Evolutionary conservation across 495 filamentous ascomycete genomes (phyloP).

Genomic region (Apiosordaria backusii): DNA sequence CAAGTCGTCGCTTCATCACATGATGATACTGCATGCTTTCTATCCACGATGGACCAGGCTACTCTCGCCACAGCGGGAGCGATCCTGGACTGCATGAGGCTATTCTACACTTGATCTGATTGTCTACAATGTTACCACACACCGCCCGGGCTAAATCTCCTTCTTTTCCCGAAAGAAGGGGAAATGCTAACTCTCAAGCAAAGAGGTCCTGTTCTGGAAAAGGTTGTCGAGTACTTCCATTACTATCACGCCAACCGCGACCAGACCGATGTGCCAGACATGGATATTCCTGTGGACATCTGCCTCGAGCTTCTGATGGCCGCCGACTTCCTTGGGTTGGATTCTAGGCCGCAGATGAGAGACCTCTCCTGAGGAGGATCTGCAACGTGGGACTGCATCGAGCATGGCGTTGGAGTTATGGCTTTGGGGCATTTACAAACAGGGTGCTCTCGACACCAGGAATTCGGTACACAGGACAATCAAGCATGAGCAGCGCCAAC

Average conservation of each 20-base stretch:
- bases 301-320: conserved; percentile 89
- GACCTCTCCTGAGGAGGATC: not conserved
- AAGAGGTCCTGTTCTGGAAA: conserved; percentile 80
- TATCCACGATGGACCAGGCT: conserved; percentile 37
- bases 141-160: not conserved
- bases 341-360: conserved; percentile 20
- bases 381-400: not conserved
- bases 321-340: conserved; percentile 69
- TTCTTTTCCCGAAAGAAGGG: not conserved
- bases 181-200: conserved; percentile 6
- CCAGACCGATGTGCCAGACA: conserved; percentile 75
- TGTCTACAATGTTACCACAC: conserved; percentile 10
- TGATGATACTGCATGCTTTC: conserved; percentile 45
- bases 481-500: not conserved
- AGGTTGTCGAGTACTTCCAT: conserved; percentile 87
- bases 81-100: conserved; percentile 43
- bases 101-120: conserved; percentile 61
- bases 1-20: conserved; percentile 12
- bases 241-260: conserved; percentile 82
- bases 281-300: conserved; percentile 83
- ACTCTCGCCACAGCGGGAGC: not conserved
- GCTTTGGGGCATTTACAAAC: conserved; percentile 1
- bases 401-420: not conserved
- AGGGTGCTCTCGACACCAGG: not conserved
- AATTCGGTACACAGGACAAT: not conserved